Evolutionary conservation across 192 early-diverging fungal species (phyloP).

Genomic region (Backusella liffmaniae): DNA sequence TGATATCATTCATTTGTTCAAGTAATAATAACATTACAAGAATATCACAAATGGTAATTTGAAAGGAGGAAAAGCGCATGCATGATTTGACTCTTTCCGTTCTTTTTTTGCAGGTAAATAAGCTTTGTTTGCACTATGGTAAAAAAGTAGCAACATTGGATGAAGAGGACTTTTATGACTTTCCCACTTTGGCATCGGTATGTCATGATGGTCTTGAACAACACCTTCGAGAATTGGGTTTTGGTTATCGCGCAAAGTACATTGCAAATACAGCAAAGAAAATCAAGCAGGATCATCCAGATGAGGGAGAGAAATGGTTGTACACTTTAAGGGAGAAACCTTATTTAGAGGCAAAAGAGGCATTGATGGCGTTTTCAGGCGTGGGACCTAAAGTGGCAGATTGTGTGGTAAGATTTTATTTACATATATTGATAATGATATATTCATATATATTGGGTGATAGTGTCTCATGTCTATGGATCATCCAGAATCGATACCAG

Average conservation of each 20-base stretch:
- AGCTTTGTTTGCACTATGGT: conserved; percentile 49
- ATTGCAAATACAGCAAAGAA: conserved; percentile 69
- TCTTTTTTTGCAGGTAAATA: conserved; percentile 39
- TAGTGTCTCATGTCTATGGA: conserved; percentile 87
- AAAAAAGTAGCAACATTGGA: conserved; percentile 37
- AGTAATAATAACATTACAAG: conserved; percentile 93
- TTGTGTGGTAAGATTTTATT: conserved; percentile 65
- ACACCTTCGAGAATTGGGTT: conserved; percentile 72
- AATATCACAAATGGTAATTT: conserved; percentile 78
- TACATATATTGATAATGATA: neutral
- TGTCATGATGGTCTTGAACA: conserved; percentile 58
- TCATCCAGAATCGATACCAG: conserved; percentile 74
- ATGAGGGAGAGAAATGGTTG: conserved; percentile 61
- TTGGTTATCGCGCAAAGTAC: conserved; percentile 96
- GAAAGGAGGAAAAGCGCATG: conserved; percentile 4
- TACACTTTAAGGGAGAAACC: conserved; percentile 49
- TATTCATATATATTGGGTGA: neutral
- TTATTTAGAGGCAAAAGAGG: conserved; percentile 58
- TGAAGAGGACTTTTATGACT: conserved; percentile 56
- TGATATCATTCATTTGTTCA: conserved; percentile 91
- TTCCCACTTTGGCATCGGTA: conserved; percentile 63
- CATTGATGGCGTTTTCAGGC: conserved; percentile 72
- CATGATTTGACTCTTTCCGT: conserved; percentile 23
- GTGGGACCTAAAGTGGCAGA: conserved; percentile 97
- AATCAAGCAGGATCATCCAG: conserved; percentile 39